Evolutionary conservation across 768 basidiomycete species (phyloP), one percentile per base, ranked within the genome.

Genomic region (Tylopilus subfusipes): DNA sequence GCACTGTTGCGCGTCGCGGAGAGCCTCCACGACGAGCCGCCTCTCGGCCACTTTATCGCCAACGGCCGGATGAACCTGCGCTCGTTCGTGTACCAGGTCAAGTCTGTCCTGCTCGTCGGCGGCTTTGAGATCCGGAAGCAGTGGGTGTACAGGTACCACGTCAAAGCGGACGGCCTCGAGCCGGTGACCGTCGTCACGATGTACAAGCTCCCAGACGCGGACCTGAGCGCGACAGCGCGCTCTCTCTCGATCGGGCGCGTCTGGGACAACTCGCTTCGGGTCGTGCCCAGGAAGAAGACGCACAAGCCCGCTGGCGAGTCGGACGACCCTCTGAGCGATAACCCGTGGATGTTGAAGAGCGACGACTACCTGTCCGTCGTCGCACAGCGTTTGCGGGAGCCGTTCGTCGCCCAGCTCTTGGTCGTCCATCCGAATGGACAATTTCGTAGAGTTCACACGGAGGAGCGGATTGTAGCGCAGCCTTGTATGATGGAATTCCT

Each of bases 51-150:
- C 49, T 67, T 66, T 24, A 68, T 67, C 34, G 66, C 66, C 14
- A 68, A 67, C 21, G 66, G 66, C 22, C 52, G 61, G 54, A 68
- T 68, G 67, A 68, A 68, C 53, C 27, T 67, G 43, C 61, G 63
- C 29, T 42, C 44, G 36, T 70, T 67, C 30, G 62, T 62, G 40
- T 55, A 67, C 54, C 63, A 59, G 27, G 60, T 67, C 40, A 47
- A 11, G 9, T 58, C 60, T 6, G 48, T 64, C 8, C 5, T 50
- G 4, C 55, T 63, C 47, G 19, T 43, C 16, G 22, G 50, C 2
- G 46, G 60, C 36, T 24, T 36, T 13, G 50, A 57, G 46, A 46
- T 54, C 16, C 58, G 33, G 16, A 63, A 58, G 44, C 57, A 51
- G 31, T 7, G n/a, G 45, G 25, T 46, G 4, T 54, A 63, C 52